Evolutionary conservation across 257 asterid genomes (phyloP).

Genomic region (Avicennia marina): DNA sequence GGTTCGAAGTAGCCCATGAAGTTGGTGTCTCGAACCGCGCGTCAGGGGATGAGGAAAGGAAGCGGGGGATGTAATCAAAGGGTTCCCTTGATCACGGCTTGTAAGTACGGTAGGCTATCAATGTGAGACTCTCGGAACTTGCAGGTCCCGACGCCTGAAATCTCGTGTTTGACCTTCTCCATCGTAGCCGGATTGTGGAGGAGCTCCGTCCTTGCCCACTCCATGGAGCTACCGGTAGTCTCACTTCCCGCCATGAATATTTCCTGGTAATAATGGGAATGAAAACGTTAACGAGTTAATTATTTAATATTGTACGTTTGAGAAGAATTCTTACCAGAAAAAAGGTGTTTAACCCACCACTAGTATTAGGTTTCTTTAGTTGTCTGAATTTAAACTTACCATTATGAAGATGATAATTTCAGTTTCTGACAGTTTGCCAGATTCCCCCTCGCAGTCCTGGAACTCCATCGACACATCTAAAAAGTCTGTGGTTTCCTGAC

Average conservation of each 20-base stretch:
- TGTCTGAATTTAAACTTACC: conserved; percentile 23
- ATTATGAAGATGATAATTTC: conserved; percentile 42
- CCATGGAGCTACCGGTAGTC: conserved; percentile 33
- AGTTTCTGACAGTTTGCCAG: conserved; percentile 34
- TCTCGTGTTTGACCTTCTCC: conserved; percentile 30
- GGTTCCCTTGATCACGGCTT: conserved; percentile 50
- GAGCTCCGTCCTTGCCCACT: conserved; percentile 51
- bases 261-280: conserved; percentile 13
- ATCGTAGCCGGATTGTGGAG: conserved; percentile 29
- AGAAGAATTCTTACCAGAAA: too few species aligned
- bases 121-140: conserved; percentile 36
- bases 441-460: conserved; percentile 37
- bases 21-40: conserved; percentile 24
- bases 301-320: background rate
- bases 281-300: background rate
- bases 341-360: too few species aligned
- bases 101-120: conserved; percentile 32
- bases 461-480: conserved; percentile 49
- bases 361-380: too few species aligned
- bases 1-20: conserved; percentile 42
- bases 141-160: conserved; percentile 16
- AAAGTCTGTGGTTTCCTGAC: conserved; percentile 40
- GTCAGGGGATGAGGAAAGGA: conserved; percentile 41
- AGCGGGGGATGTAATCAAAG: conserved; percentile 45
- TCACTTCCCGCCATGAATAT: conserved; percentile 48